Evolutionary conservation across 331 rosid species (phyloP), one percentile per base, ranked within the genome.

Genomic region (Spiraea crenata): DNA sequence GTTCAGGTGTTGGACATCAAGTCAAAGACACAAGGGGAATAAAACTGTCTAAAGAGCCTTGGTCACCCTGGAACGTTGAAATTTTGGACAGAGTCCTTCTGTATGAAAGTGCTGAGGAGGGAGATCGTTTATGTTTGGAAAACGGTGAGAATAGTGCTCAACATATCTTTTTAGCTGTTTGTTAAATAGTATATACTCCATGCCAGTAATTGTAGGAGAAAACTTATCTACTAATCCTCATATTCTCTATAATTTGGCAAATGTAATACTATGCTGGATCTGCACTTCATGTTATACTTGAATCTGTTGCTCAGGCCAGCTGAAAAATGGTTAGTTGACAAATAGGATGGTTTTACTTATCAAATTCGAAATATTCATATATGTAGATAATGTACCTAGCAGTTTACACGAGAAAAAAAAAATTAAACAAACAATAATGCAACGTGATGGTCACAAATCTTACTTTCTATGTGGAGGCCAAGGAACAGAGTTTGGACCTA

Each of bases 61-160:
- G 80, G 81, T 72, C 86, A 63, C 86, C 92, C 59, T 88, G 95
- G 95, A 88, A 83, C 76, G 67, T 80, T 76, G 99, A 91, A 84
- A 80, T 91, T 76, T 81, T 91, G 85, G 99, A 93, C 76, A 89
- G 92, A 83, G 92, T 86, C 79, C 90, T 90, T 71, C 66, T 93
- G 74, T 87, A 91, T 54, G 96, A 90, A 83, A 83, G 96, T 74
- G 83, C 83, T 41, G 85, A 87, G 67, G 92, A 73, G 77, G 97
- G 95, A 52, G 96, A 93, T 75, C 84, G 73, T 60, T 63, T 93
- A 77, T 93, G 99, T 80, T 82, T 74, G 77, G 87, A 87, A 83
- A 93, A 91, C 72, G 99, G 99, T 93, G 64, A 89, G 92, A 75
- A 76, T 69, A 65, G 42, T 60, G 69, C 66, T 37, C 31, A 60